Base-by-base conservation (phyloP, 1,284 basidiomycete genomes). In the Xanthoconium separans region DNA sequence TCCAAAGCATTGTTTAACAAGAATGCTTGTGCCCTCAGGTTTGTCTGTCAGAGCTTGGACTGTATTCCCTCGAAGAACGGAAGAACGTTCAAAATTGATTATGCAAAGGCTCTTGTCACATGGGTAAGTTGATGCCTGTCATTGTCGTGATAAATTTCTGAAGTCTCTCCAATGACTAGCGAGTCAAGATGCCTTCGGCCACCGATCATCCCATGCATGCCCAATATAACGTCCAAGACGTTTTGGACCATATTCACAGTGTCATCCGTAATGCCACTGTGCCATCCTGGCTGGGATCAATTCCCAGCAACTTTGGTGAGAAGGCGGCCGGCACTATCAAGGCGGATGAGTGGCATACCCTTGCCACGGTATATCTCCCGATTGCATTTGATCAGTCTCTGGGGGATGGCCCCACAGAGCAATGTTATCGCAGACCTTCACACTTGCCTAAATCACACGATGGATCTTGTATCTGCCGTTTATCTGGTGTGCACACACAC, bases 291-390 rank as follows among this genome's bases (percentile, higher is more conserved):
- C 54, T 74, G 12, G 55, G 42, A 4, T 59, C 64, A 11, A 60
- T 63, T 0, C 71, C 70, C 2, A 16, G 40, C 2, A 70, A 71
- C 39, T 73, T 68, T 56, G 66, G 70, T 9, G 65, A 70, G 36
- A 37, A 37, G 36, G 36, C 3, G 34, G 58, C 67, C 1, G 66
- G 71, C 1, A 68, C 61, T 10, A 60, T 73, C 15, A 73, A 71
- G 44, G 72, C 68, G 3, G 68, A 69, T 44, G 60, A 74, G 33
- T 74, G 71, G 68, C 54, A 57, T 6, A 58, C 62, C 6, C 57
- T 72, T 1, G 60, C 60, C 46, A 69, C 64, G 0, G 57, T 75
- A 30, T 69, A 72, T 47, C 52, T 73, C 4, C 66, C 67, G 1
- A 61, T 74, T 18, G 65, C 72, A 2, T n/a, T 59, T 74, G 2